Base-by-base conservation (phyloP, 2,329 filamentous ascomycete species). In the Botryotinia narcissicola region DNA sequence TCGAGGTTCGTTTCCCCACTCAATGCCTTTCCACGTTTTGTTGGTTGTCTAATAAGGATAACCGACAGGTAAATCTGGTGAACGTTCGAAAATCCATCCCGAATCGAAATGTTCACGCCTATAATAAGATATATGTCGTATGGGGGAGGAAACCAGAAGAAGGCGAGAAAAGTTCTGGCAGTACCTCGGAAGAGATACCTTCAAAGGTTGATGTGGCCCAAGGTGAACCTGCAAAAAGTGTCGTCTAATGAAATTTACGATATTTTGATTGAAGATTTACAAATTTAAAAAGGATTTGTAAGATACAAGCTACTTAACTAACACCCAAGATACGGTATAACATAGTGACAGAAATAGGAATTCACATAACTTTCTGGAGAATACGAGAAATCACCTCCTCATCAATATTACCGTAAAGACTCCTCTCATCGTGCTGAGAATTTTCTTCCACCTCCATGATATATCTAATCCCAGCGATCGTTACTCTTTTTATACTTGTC, bases 91-190 rank as follows among this genome's bases (percentile, higher is more conserved):
- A 78, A 71, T 70, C 76, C 9, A 76, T 80, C 22, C 73, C 73
- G 4, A 77, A 80, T 70, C 77, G 72, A 54, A 70, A 73, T 25
- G 74, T 80, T 9, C 79, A 80, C 66, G 77, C 77, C 3, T 80
- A 80, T 71, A 75, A 79, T 42, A 78, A 76, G 44, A 70, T 80
- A 18, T 77, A 76, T 61, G 78, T 80, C 14, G 79, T 80, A 0
- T 80, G 76, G 75, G 79, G 79, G 8, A 70, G 79, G 8, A 80
- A 79, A 70, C 79, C 78, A 20, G 54, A 63, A 61, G 32, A 40
- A 12, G 18, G 20, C 5, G 44, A 64, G 25, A 48, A 48, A 4
- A 18, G 0, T 4, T 10, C 18, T 20, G 32, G 37, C 18, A 59
- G 9, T 22, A 57, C 3, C 20, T 5, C 51, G 14, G n/a, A 25